Evolutionary conservation across 2,329 filamentous ascomycete genomes (phyloP), one percentile per base, ranked within the genome.

Genomic region (Curvularia sp.): DNA sequence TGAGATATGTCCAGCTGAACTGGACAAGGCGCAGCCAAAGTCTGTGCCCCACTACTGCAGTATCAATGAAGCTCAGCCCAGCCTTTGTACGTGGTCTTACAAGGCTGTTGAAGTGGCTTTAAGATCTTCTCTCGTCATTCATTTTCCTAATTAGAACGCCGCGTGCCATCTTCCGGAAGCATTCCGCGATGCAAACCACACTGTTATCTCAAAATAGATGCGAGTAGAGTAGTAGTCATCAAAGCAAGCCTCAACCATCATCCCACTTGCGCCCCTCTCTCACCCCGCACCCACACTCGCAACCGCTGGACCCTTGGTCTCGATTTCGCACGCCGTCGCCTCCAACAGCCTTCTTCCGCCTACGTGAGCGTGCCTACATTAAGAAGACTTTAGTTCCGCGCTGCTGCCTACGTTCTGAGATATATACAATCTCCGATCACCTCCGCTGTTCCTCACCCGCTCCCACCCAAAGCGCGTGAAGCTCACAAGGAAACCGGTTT

Each of bases 21-120:
- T 28, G 13, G 45, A 52, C 39, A 54, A 57, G 61, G 63, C 61
- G 61, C 61, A 64, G 64, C 64, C 57, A 30, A 30, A 18, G 25
- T 18, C 41, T 57, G 39, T 59, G 53, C 59, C 61, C 61, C 51
- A 38, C 53, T 47, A 52, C 53, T 23, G 38, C 28, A 52, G 21
- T 28, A 46, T 43, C 13, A 43, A 60, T 39, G 18, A 45, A 60
- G 34, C 32, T 54, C 47, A 60, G 46, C 57, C 53, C 60, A 49
- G 41, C 57, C 51, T 39, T 47, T 51, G 41, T n/a, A 28, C 34
- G 5, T 28, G 13, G 34, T 38, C 23, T 41, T 10, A 32, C 38
- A 32, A 21, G 12, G 28, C 21, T 45, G 27, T 25, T 43, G 15
- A n/a, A 15, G 34, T 13, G n/a, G 34, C 34, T 36, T n/a, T 36